Conservation (phyloP, 2,329 filamentous ascomycete genomes). For the Metarhizium anisopliae region DNA sequence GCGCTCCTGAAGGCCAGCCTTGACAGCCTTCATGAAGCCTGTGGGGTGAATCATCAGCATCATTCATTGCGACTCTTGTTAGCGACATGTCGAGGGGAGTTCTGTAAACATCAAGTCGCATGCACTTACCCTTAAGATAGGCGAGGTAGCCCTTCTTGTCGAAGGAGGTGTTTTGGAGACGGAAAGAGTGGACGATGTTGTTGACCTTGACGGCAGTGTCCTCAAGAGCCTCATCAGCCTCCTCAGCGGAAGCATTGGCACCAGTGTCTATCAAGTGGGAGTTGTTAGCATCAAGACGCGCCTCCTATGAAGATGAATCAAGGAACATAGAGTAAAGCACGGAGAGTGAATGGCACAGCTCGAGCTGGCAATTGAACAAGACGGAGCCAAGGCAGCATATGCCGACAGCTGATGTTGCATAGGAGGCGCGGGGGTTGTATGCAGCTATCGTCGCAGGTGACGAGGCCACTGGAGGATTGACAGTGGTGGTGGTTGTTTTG, state of each 20-base stretch:
- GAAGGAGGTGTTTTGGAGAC: conserved; percentile 66
- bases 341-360: background rate
- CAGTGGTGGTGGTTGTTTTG: background rate
- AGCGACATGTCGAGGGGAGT: background rate
- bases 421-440: background rate
- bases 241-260: conserved; percentile 95
- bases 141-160: conserved; percentile 80
- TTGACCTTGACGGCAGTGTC: conserved; percentile 68
- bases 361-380: too few relatives aligned
- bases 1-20: conserved; percentile 56
- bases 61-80: background rate
- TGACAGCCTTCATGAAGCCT: conserved; percentile 91
- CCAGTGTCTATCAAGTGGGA: conserved; percentile 57
- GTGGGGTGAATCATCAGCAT: background rate
- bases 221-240: conserved; percentile 68
- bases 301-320: background rate
- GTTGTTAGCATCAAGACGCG: background rate
- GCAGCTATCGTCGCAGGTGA: too few relatives aligned
- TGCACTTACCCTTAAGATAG: conserved; percentile 71
- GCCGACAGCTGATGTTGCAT: background rate
- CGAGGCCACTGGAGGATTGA: background rate
- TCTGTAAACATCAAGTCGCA: background rate
- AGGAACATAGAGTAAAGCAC: background rate
- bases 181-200: conserved; percentile 90
- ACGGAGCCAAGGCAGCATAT: background rate